Evolutionary conservation across 768 basidiomycete genomes (phyloP).

Genomic region (Kwoniella sp.): DNA sequence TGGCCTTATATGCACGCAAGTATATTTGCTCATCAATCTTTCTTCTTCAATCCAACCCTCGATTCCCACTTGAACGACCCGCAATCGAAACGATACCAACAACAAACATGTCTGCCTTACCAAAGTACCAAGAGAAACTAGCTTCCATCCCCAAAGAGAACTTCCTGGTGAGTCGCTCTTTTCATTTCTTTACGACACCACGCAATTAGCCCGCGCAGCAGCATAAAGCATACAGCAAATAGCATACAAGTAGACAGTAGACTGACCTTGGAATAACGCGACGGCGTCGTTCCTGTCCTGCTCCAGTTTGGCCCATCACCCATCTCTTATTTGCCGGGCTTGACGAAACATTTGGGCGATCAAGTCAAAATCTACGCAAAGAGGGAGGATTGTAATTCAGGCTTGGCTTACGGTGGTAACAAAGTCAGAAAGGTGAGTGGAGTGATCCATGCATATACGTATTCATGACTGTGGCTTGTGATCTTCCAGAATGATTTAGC

Average conservation of each 20-base stretch:
- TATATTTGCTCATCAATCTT: too few species aligned
- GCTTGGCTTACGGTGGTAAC: conserved; percentile 43
- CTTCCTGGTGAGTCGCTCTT: conserved; percentile 20
- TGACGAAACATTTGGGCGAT: conserved; percentile 32
- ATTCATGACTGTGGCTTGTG: too few species aligned
- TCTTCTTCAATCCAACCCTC: too few species aligned
- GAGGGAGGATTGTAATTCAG: conserved; percentile 43
- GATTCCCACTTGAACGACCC: too few species aligned
- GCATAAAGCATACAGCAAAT: too few species aligned
- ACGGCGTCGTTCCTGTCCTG: too few species aligned
- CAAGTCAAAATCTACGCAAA: conserved; percentile 39
- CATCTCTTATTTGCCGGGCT: conserved; percentile 33
- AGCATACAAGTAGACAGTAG: too few species aligned
- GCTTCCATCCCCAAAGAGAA: conserved; percentile 22
- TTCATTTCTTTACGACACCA: too few species aligned
- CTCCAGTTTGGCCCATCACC: conserved; percentile 36
- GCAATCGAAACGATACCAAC: neutral
- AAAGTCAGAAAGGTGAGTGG: conserved; percentile 37
- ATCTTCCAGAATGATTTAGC: too few species aligned
- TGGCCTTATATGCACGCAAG: too few species aligned
- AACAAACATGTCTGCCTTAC: conserved; percentile 14
- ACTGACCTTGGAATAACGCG: too few species aligned
- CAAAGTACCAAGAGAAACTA: conserved; percentile 11
- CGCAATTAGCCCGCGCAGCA: too few species aligned
- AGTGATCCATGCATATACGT: neutral